Base-by-base conservation (phyloP, 1,284 basidiomycete genomes). In the Ceratobasidium sp. region DNA sequence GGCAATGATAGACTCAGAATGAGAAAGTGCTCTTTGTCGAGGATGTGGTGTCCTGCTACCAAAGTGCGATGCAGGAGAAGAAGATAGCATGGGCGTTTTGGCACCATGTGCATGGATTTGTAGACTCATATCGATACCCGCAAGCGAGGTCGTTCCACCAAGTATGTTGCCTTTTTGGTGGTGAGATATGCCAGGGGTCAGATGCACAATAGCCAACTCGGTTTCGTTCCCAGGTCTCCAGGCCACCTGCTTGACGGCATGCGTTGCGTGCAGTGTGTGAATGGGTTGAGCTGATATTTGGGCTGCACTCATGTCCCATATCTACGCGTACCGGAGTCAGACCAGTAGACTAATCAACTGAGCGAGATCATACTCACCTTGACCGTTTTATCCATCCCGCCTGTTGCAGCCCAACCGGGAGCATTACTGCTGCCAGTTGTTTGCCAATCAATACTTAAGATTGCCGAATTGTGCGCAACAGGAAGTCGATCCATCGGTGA, bases 151-250 rank as follows among this genome's bases (percentile, higher is more conserved):
- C 27, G 64, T 67, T 32, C 38, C 52, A 32, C 8, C 64, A 25
- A 55, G 64, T 25, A 25, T 42, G 29, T 40, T 55, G 40, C 38
- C 64, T 31, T 67, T 67, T 53, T 64, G 60, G 12, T 40, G 22
- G 47, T n/a, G n/a, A 22, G 71, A 65, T 4, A 73, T 64, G n/a
- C 71, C 71, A 43, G 64, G 42, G 7, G 72, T 69, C 15, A 56
- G 49, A 12, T 80, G 77, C 1, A 81, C 76, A 15, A 79, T 75
- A 8, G 77, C 90, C 8, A 96, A 77, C 77, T 96, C 93, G 72
- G 91, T 93, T 20, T 90, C 86, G 75, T 91, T 89, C 0, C 83
- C 83, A 0, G 92, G 92, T 20, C 93, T 84, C 92, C 92, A 96
- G 6, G 86, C 79, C 12, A 93, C 85, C 17, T 86, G 85, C 15